A percentile compares a stretch with the other conserved stretches of the same genome.
Conservation (phyloP, 352 stramenopile genomes). For the Pseudoperonospora humuli region DNA sequence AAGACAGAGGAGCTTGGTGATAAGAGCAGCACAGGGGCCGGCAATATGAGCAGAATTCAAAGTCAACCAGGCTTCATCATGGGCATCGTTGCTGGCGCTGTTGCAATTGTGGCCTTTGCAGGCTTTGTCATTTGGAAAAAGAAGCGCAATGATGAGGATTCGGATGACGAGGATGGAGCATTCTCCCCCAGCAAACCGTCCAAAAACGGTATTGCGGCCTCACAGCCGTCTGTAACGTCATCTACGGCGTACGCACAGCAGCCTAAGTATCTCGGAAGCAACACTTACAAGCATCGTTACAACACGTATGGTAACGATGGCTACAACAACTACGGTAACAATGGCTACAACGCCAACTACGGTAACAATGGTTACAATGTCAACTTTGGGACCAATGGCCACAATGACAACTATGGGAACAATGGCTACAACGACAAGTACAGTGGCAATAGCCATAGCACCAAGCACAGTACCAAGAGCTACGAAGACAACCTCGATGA, state of each 20-base stretch:
- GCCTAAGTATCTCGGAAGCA: slow-evolving; percentile 13
- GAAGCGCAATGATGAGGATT: slow-evolving; percentile 51
- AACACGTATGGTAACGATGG: neutral
- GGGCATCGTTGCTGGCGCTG: slow-evolving; percentile 32
- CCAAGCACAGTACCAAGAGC: too few relatives aligned
- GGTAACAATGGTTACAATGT: neutral
- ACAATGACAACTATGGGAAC: slow-evolving; percentile 11
- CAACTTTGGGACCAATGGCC: slow-evolving; percentile 9
- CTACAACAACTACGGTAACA: slow-evolving; percentile 11
- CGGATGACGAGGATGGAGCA: slow-evolving; percentile 40
- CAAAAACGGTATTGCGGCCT: slow-evolving; percentile 6
- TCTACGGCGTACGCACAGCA: slow-evolving; percentile 26
- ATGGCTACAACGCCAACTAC: slow-evolving; percentile 14
- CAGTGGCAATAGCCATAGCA: too few relatives aligned
- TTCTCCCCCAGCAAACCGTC: slow-evolving; percentile 23
- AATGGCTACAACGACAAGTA: too few relatives aligned
- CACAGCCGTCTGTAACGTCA: slow-evolving; percentile 9
- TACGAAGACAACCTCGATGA: too few relatives aligned
- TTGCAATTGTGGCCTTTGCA: slow-evolving; percentile 38
- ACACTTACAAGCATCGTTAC: slow-evolving; percentile 8
- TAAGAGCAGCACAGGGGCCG: slow-evolving; percentile 9
- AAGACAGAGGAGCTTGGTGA: slow-evolving; percentile 17
- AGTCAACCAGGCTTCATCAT: slow-evolving; percentile 41
- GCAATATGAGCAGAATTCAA: too few relatives aligned
- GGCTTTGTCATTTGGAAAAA: slow-evolving; percentile 58